phyloP scores from a whole-genome alignment of 2,329 filamentous ascomycete species.

The Penicillium sumatraense region DNA sequence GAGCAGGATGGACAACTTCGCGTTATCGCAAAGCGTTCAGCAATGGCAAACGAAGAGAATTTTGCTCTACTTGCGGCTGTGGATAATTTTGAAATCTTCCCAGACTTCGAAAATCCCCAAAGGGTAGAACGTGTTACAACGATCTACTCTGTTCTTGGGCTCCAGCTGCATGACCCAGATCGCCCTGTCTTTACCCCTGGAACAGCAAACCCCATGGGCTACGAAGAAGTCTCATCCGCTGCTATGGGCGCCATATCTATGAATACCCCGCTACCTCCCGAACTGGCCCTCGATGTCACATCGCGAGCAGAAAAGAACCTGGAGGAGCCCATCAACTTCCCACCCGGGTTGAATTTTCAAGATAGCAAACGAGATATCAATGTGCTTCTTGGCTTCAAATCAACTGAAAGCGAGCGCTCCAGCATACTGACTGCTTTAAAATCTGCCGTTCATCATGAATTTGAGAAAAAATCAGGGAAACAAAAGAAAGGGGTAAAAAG shows the following conservation, averaged over 20 bases:
- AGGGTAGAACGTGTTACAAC: not conserved
- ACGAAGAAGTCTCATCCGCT: not conserved
- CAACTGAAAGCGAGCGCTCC: not conserved
- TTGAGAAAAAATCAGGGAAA: not conserved
- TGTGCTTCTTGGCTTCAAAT: constrained; percentile 2
- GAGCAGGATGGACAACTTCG: constrained; percentile 1
- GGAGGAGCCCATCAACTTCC: not conserved
- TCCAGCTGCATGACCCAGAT: constrained; percentile 16
- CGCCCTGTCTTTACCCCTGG: constrained; percentile 1
- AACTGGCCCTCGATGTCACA: constrained; percentile 3
- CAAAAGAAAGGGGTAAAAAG: not conserved
- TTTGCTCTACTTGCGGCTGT: not conserved
- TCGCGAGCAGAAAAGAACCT: not conserved
- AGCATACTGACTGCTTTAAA: not conserved
- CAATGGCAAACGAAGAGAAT: not conserved
- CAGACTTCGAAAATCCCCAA: not conserved
- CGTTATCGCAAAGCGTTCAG: constrained; percentile 12
- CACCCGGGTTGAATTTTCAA: not conserved
- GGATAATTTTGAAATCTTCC: not conserved
- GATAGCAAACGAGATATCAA: not conserved
- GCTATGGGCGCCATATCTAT: not conserved
- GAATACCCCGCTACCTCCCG: constrained; percentile 1
- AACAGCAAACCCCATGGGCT: not conserved
- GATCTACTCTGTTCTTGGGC: not conserved
- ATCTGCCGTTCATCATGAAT: not conserved